Percentiles rank a stretch among this genome's conserved stretches.
These are phyloP conservation scores for Phytophthora colocasiae DNA, from an alignment of 352 stramenopile genomes.

Conservation along the genomic window DNA sequence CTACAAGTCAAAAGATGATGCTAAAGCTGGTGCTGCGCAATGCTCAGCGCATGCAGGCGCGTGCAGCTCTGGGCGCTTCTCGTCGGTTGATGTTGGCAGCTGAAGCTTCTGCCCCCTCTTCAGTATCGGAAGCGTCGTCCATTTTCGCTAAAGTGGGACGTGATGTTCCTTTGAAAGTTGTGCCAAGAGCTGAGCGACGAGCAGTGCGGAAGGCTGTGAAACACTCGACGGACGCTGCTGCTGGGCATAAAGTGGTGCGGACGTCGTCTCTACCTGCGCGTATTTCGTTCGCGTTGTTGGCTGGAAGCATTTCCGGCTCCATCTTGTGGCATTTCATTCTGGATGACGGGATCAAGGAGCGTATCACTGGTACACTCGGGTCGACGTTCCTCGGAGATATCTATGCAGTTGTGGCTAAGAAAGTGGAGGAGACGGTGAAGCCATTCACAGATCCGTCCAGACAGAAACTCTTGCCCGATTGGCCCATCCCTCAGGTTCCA, in stretches of 20 bases:
- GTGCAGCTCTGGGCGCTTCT: constrained; percentile 1
- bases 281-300: constrained; percentile 73
- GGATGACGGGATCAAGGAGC: constrained; percentile 59
- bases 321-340: constrained; percentile 81
- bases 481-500: constrained; percentile 83
- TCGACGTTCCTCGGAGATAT: constrained; percentile 74
- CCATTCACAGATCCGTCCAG: constrained; percentile 86
- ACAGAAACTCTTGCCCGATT: constrained; percentile 87
- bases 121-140: constrained; percentile 19
- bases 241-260: constrained; percentile 58
- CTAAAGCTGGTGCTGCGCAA: constrained; percentile 38
- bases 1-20: constrained; percentile 23
- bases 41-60: constrained; percentile 16
- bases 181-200: constrained; percentile 69
- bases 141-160: constrained; percentile 51
- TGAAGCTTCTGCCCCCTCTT: constrained; percentile 3
- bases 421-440: constrained; percentile 75
- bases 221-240: constrained; percentile 29
- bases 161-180: constrained; percentile 61
- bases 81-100: constrained; percentile 22
- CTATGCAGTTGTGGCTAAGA: constrained; percentile 60
- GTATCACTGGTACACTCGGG: constrained; percentile 51
- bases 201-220: constrained; percentile 57
- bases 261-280: constrained; percentile 78
- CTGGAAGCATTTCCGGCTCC: constrained; percentile 66